A percentile compares a stretch with the other conserved stretches of the same genome.
These are phyloP conservation scores for Leptomonas seymouri DNA, from an alignment of 208 protist species.

Conservation along the genomic window DNA sequence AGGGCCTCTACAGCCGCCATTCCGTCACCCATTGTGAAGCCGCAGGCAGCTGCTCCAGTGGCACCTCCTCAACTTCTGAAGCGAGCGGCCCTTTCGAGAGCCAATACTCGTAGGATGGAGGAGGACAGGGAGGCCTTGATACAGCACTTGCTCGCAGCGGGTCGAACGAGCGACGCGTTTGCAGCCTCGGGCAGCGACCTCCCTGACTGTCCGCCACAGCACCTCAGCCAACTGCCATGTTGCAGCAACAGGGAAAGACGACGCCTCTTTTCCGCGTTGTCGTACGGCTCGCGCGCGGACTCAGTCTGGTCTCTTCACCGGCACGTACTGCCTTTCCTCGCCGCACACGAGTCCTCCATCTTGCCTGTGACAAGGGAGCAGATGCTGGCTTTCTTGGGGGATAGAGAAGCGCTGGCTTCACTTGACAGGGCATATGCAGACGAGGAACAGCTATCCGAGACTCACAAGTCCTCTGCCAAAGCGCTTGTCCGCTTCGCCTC, in stretches of 20 bases:
- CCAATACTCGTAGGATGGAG: background rate
- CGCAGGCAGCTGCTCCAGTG: too few relatives aligned
- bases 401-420: background rate
- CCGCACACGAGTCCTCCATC: conserved; percentile 6
- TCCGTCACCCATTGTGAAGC: background rate
- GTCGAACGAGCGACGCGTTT: background rate
- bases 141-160: background rate
- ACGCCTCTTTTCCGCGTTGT: conserved; percentile 6
- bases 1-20: background rate
- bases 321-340: conserved; percentile 24
- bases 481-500: conserved; percentile 13
- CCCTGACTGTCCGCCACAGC: background rate
- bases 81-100: background rate
- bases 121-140: background rate
- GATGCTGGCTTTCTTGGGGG: conserved; percentile 12
- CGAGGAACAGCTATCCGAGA: too few relatives aligned
- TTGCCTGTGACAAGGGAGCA: conserved; percentile 1
- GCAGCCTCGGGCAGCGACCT: too few relatives aligned
- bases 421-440: background rate
- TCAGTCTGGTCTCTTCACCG: conserved; percentile 11
- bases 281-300: background rate
- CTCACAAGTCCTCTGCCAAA: background rate
- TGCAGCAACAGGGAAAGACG: conserved; percentile 5
- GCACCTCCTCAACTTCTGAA: background rate
- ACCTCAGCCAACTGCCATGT: conserved; percentile 7